phyloP scores from a whole-genome alignment of 257 asterid species.

The Solanum medicagineum region DNA sequence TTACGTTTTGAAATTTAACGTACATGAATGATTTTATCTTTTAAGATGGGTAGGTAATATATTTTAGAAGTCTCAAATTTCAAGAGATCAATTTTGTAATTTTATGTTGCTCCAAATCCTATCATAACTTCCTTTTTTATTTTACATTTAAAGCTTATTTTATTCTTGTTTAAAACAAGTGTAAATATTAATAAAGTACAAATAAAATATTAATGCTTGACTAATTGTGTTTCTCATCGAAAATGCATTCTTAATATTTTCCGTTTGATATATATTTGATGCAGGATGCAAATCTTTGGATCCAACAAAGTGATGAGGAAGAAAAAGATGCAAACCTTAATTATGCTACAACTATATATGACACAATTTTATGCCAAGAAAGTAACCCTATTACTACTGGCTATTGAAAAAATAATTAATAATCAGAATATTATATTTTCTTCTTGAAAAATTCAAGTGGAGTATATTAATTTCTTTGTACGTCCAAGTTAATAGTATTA shows the following conservation, averaged over 20 bases:
- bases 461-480: background rate
- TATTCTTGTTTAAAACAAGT: too few relatives aligned
- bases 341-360: background rate
- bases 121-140: background rate
- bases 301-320: background rate
- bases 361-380: background rate
- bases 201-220: background rate
- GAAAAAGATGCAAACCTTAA: background rate
- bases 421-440: background rate
- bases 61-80: background rate
- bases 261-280: background rate
- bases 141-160: background rate
- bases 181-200: too few relatives aligned
- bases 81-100: background rate
- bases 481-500: background rate
- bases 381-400: background rate
- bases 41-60: background rate
- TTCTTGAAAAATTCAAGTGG: background rate
- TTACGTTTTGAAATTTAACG: too few relatives aligned
- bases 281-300: background rate
- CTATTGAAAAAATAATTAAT: background rate
- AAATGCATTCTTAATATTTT: background rate
- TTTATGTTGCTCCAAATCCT: background rate
- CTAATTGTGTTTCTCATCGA: background rate
- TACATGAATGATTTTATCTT: background rate